Base-by-base conservation (phyloP, 257 asterid species). In the Penstemon barbatus region DNA sequence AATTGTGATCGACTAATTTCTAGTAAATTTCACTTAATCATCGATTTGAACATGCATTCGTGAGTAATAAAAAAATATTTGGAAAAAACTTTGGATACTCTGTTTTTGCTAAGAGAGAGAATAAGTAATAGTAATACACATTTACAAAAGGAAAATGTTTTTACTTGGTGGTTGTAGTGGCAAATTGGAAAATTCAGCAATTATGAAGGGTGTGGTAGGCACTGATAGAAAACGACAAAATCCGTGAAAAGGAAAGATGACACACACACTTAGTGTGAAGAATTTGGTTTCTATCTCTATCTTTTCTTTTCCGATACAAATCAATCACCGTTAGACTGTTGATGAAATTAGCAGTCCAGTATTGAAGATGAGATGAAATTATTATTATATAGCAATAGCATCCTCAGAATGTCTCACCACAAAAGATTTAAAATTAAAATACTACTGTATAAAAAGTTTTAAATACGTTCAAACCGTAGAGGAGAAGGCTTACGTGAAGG, bases 401-500 rank as follows among this genome's bases (percentile, higher is more conserved):
- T 25, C 33, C 2, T 25, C 3, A 25, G 33, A 25, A 25, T 25
- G 1, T 25, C 33, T 25, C 33, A 25, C 33, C 33, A 25, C 33
- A 25, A 1, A 25, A 2, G 33, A 25, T 25, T 8, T 0, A 25
- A 33, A 37, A 11, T 60, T 7, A 8, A 13, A 59, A 36, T 57
- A n/a, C n/a, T n/a, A n/a, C n/a, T n/a, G n/a, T n/a, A 25, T 12
- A 25, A 12, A 42, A 41, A 61, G 38, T 7, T 61, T 39, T 8
- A 43, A 2, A 25, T 25, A 25, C 18, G 18, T 15, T 15, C 18
- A 15, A 15, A 15, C 18, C 18, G 18, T 15, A 15, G 18, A 15
- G 18, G 45, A 45, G 41, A 54, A 40, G 49, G 65, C 84, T 81
- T 73, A 89, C 98, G 55, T 92, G 97, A 73, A 92, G 91, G 60